Evolutionary conservation across 140 eudicot species (phyloP).

Genomic region (Oenanthe javanica): DNA sequence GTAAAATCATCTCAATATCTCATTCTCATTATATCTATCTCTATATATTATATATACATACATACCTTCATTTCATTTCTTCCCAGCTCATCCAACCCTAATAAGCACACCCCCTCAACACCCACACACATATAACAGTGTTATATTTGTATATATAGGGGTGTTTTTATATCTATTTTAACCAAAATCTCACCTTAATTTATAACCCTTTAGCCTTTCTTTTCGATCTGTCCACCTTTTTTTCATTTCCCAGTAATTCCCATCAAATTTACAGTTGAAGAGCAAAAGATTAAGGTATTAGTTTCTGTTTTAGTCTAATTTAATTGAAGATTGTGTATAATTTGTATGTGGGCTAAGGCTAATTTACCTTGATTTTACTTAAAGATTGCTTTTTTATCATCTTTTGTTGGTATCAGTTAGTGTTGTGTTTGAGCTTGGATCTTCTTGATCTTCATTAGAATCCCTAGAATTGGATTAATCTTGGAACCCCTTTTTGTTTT

Average conservation of each 20-base stretch:
- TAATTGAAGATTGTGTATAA: neutral
- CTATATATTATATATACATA: neutral
- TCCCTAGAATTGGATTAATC: neutral
- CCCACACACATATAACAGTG: neutral
- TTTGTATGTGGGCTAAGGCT: neutral
- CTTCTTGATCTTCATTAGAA: neutral
- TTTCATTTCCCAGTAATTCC: neutral
- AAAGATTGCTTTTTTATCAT: neutral
- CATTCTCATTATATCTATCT: neutral
- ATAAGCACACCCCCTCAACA: neutral
- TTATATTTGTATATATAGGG: neutral
- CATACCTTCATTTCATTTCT: neutral
- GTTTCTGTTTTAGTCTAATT: neutral
- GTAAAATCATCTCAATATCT: neutral
- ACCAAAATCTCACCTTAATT: neutral
- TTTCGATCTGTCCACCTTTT: neutral
- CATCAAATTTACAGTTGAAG: neutral
- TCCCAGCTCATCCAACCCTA: constrained; percentile 9
- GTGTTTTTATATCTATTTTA: neutral
- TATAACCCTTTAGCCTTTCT: neutral
- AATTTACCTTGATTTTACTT: neutral
- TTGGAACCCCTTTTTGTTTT: neutral
- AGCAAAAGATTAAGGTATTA: neutral
- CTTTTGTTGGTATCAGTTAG: neutral
- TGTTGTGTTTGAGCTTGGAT: neutral